phyloP scores from a whole-genome alignment of 2,329 filamentous ascomycete species.

The Kalaharituber pfeilii region DNA sequence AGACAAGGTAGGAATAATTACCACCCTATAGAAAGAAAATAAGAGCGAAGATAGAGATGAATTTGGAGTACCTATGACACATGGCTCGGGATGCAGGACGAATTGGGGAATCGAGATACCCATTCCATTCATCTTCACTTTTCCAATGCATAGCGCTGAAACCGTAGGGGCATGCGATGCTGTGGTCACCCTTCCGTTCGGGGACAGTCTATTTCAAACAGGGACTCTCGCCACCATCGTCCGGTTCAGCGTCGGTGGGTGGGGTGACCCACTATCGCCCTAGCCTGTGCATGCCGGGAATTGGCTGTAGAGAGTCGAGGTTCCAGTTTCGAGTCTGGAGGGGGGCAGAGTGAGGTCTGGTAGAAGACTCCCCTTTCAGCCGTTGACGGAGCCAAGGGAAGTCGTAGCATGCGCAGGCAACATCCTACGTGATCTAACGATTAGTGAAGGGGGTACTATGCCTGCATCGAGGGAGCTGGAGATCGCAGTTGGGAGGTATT shows the following conservation, averaged over 20 bases:
- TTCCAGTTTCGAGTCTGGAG: neutral
- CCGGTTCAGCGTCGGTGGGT: slow-evolving; percentile 18
- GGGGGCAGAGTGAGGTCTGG: neutral
- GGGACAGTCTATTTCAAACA: slow-evolving; percentile 63
- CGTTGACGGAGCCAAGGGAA: slow-evolving; percentile 44
- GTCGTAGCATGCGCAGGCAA: slow-evolving; percentile 58
- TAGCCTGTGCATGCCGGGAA: neutral
- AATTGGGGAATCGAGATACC: neutral
- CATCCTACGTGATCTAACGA: slow-evolving; percentile 49
- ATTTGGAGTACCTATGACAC: too few species aligned
- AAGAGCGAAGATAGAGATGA: too few species aligned
- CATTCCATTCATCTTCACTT: neutral
- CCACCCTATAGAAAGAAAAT: too few species aligned
- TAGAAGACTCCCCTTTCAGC: slow-evolving; percentile 35
- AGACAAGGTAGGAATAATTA: slow-evolving; percentile 11
- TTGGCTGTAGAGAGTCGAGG: slow-evolving; percentile 13
- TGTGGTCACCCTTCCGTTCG: slow-evolving; percentile 32
- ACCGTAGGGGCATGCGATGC: neutral
- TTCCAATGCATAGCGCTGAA: slow-evolving; percentile 2
- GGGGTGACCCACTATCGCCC: slow-evolving; percentile 19
- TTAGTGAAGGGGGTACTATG: slow-evolving; percentile 27
- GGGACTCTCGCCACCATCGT: slow-evolving; percentile 43
- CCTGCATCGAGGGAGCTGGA: slow-evolving; percentile 61
- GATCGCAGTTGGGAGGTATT: slow-evolving; percentile 41
- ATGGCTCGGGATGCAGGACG: neutral